A percentile compares a stretch with the other conserved stretches of the same genome.
These are phyloP conservation scores for Rhodamnia rubescens DNA, from an alignment of 345 rosid species.

Conservation along the genomic window DNA sequence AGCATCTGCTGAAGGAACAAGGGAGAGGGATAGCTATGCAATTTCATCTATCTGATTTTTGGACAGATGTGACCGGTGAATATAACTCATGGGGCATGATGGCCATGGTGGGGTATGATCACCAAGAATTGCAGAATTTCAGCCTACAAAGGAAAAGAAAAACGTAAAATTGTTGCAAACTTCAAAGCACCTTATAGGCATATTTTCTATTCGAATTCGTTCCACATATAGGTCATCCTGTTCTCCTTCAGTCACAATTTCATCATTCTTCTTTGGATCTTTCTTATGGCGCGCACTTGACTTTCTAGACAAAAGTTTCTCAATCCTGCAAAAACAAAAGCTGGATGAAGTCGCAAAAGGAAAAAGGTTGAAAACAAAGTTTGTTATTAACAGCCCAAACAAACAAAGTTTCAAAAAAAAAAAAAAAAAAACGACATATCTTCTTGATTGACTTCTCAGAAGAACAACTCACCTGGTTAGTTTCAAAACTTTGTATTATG, in stretches of 20 bases:
- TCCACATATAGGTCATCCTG: conserved; percentile 50
- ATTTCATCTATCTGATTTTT: background rate
- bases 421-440: background rate
- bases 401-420: background rate
- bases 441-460: background rate
- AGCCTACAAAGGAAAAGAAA: background rate
- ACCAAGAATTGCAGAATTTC: background rate
- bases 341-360: conserved; percentile 1
- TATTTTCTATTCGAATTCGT: conserved; percentile 76
- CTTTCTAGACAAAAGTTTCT: conserved; percentile 37
- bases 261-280: conserved; percentile 69
- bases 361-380: background rate
- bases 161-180: background rate
- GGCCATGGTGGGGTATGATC: background rate
- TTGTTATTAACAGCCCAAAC: background rate
- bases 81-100: background rate
- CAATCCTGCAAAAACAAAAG: conserved; percentile 44
- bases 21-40: background rate
- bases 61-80: background rate
- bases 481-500: no score
- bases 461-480: conserved; percentile 45
- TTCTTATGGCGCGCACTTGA: conserved; percentile 25
- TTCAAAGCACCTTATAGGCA: conserved; percentile 51
- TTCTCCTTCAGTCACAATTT: conserved; percentile 32
- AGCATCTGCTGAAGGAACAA: background rate